Percentiles rank a stretch among this genome's conserved stretches.
Evolutionary conservation across 257 asterid genomes (phyloP).

Genomic region (Verbascum thapsus): DNA sequence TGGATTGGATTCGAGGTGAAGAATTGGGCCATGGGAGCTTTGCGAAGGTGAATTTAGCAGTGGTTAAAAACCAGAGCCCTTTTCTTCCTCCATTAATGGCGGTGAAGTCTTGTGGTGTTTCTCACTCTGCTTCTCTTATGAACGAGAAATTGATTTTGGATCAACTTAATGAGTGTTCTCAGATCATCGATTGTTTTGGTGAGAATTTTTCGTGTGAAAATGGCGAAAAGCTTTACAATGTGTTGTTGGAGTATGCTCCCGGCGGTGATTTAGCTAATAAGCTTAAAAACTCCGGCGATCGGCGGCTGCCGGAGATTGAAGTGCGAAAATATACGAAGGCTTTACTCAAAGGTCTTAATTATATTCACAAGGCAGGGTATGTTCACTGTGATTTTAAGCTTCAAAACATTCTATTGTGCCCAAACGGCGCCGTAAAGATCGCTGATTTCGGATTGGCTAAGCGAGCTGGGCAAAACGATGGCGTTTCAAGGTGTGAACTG

Average conservation of each 20-base stretch:
- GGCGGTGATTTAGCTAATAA: slow-evolving; percentile 68
- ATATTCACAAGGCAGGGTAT: slow-evolving; percentile 62
- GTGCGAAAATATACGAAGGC: slow-evolving; percentile 49
- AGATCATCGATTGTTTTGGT: slow-evolving; percentile 69
- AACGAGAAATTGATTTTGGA: slow-evolving; percentile 62
- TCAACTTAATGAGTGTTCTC: slow-evolving; percentile 57
- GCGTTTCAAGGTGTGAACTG: slow-evolving; percentile 37
- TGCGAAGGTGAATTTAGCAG: slow-evolving; percentile 70
- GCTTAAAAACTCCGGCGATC: slow-evolving; percentile 39
- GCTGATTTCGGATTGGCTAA: slow-evolving; percentile 93
- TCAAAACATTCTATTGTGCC: slow-evolving; percentile 60
- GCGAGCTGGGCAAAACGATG: slow-evolving; percentile 21
- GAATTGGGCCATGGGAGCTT: slow-evolving; percentile 78
- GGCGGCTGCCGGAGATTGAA: slow-evolving; percentile 45
- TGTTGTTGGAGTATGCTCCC: slow-evolving; percentile 76
- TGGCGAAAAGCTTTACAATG: slow-evolving; percentile 74
- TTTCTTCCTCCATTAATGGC: slow-evolving; percentile 71
- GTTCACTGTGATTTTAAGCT: slow-evolving; percentile 93
- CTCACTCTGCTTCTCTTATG: slow-evolving; percentile 48
- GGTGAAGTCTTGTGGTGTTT: slow-evolving; percentile 61
- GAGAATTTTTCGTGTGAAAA: slow-evolving; percentile 57
- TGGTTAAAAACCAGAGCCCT: slow-evolving; percentile 33
- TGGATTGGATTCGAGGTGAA: slow-evolving; percentile 88
- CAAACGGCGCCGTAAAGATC: slow-evolving; percentile 50
- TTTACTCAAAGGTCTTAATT: slow-evolving; percentile 55